Evolutionary conservation across 2,329 filamentous ascomycete species (phyloP), one percentile per base, ranked within the genome.

Genomic region (Cordyceps militaris): DNA sequence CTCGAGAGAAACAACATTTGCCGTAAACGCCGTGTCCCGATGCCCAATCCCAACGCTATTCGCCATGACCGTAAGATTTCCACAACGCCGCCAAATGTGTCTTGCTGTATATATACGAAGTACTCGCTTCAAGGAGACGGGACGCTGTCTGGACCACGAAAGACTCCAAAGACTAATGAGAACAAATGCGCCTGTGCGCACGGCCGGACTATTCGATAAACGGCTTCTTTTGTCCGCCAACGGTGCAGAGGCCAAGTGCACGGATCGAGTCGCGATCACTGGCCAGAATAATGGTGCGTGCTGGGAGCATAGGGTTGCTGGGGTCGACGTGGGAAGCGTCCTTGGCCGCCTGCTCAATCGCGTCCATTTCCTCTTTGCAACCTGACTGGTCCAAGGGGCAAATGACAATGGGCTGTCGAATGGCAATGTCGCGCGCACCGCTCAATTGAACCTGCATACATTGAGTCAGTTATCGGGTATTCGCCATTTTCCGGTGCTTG

Each of bases 341-440:
- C 71, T 92, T 93, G 44, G 94, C 94, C 0, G 94, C 89, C 73
- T 96, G 91, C 69, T 97, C 92, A 62, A 99, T 97, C 38, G 92
- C 92, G 66, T 96, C 92, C 91, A 99, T 97, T 74, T 97, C 94
- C 69, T 97, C 92, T 71, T 96, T 97, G 75, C 94, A 99, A 16
- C 88, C 89, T 63, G 95, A 90, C 67, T 97, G 91, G 68, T 99
- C 94, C 61, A 97, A 84, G 0, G 94, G 93, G 67, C 93, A 97
- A 53, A 97, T 94, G 34, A 97, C 91, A 59, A 99, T 97, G 5
- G 91, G 91, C 72, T 97, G 90, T 55, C 93, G 85, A 44, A 97
- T 80, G 30, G 85, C 79, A 57, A 99, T 96, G 70, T 99, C 93
- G 72, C 88, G 85, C 24, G 92, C 91, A 47, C 88, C 88, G 54